phyloP scores from a whole-genome alignment of 2,329 filamentous ascomycete species.

The Colletotrichum tropicicola region DNA sequence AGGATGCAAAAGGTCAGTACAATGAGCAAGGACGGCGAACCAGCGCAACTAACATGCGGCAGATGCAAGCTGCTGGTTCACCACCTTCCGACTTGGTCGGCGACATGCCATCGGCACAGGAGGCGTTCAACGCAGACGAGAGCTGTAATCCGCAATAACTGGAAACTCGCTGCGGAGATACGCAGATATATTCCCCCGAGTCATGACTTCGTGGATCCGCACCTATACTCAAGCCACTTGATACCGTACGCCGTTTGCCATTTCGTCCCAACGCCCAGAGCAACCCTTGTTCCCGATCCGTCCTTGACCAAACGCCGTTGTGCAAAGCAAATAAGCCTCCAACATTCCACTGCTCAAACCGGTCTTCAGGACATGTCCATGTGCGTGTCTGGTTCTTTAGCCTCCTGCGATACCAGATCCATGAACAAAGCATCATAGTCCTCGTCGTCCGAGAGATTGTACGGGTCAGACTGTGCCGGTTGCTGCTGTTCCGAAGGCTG shows the following conservation, averaged over 20 bases:
- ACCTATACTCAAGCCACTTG: neutral
- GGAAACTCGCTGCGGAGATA: constrained; percentile 30
- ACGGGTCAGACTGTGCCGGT: constrained; percentile 35
- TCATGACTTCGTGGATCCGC: neutral
- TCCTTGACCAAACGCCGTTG: neutral
- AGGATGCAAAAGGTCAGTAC: constrained; percentile 91
- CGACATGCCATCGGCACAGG: constrained; percentile 85
- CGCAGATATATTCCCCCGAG: constrained; percentile 36
- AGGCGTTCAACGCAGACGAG: constrained; percentile 70
- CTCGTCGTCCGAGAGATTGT: constrained; percentile 59
- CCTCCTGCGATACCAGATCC: constrained; percentile 65
- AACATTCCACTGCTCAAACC: neutral
- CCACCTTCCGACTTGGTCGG: constrained; percentile 92
- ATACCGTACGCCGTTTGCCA: neutral
- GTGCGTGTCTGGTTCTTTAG: constrained; percentile 39
- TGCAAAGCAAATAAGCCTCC: neutral
- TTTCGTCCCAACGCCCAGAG: neutral
- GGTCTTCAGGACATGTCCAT: constrained; percentile 56
- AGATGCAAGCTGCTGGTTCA: constrained; percentile 98
- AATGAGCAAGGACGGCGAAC: constrained; percentile 25
- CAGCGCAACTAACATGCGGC: constrained; percentile 32
- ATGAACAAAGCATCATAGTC: constrained; percentile 73
- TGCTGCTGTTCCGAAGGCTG: constrained; percentile 33
- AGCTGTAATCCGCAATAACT: constrained; percentile 69
- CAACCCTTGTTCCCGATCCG: neutral